A percentile compares a stretch with the other conserved stretches of the same genome.
Conservation (phyloP, 805 yeast species). For the Lachancea cidri region DNA sequence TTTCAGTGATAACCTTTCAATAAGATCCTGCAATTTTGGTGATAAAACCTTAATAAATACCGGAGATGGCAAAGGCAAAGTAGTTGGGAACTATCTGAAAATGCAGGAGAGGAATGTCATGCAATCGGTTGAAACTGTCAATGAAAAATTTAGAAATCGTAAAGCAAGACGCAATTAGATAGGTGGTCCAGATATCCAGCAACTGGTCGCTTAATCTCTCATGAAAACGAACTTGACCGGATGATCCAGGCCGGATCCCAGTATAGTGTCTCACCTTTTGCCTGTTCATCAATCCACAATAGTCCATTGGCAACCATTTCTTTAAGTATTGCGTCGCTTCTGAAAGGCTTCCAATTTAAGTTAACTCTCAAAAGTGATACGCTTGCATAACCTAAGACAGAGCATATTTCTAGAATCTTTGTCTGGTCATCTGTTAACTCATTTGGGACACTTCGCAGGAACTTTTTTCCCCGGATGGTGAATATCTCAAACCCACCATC, state of each 20-base stretch:
- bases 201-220: not conserved
- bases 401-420: slow-evolving; percentile 67
- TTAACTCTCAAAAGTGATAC: slow-evolving; percentile 63
- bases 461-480: slow-evolving; percentile 45
- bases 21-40: slow-evolving; percentile 18
- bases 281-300: slow-evolving; percentile 74
- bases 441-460: slow-evolving; percentile 58
- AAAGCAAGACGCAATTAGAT: slow-evolving; percentile 24
- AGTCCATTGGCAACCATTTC: slow-evolving; percentile 80
- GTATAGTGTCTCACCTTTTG: slow-evolving; percentile 40
- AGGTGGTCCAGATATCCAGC: no score
- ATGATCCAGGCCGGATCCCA: slow-evolving; percentile 78
- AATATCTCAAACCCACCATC: slow-evolving; percentile 71
- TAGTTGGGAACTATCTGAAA: slow-evolving; percentile 52
- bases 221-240: slow-evolving; percentile 8
- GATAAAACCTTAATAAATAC: slow-evolving; percentile 41
- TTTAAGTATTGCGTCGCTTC: slow-evolving; percentile 60
- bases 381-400: slow-evolving; percentile 70
- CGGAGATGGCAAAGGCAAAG: slow-evolving; percentile 77
- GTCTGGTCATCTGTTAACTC: slow-evolving; percentile 66
- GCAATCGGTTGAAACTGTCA: slow-evolving; percentile 65
- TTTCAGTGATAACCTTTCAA: slow-evolving; percentile 38
- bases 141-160: slow-evolving; percentile 53
- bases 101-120: slow-evolving; percentile 50
- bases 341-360: slow-evolving; percentile 61